Conservation (phyloP, 352 stramenopile species). For the Pythium rhizo-oryzae region DNA sequence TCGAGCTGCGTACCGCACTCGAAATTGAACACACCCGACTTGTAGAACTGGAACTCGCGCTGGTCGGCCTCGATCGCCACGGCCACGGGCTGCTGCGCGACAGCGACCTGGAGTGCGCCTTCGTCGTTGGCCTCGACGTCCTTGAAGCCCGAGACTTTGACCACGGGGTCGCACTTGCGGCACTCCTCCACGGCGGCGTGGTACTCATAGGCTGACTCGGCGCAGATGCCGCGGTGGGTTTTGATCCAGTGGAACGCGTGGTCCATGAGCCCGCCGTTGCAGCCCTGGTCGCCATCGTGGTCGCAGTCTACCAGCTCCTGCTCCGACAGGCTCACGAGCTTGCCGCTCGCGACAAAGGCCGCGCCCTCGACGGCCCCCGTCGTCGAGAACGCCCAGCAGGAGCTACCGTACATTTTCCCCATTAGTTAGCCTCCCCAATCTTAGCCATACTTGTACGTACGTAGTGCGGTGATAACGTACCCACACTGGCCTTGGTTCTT, state of each 20-base stretch:
- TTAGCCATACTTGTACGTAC: too few relatives aligned
- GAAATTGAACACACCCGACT: constrained; percentile 87
- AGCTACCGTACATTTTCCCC: constrained; percentile 47
- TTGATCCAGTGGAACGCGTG: constrained; percentile 97
- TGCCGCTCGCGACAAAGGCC: constrained; percentile 93
- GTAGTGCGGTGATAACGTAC: not conserved
- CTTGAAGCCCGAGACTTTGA: constrained; percentile 88
- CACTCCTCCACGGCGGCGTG: constrained; percentile 67
- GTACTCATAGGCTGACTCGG: constrained; percentile 96
- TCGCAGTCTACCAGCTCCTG: constrained; percentile 99
- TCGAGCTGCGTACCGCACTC: constrained; percentile 93
- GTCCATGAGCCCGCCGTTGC: constrained; percentile 98
- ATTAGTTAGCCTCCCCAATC: not conserved
- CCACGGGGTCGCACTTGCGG: constrained; percentile 80
- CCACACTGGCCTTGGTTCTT: constrained; percentile 93
- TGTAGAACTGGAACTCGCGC: constrained; percentile 97
- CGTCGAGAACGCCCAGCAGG: constrained; percentile 98
- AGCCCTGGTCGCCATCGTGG: constrained; percentile 94
- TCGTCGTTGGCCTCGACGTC: constrained; percentile 89
- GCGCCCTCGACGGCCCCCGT: constrained; percentile 97
- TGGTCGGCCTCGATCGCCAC: constrained; percentile 95
- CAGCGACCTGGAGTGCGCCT: constrained; percentile 85
- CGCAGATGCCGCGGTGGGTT: constrained; percentile 90
- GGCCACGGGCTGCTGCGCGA: constrained; percentile 93
- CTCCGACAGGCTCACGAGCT: constrained; percentile 94